Conservation (phyloP, 768 basidiomycete genomes). For the Floccularia luteovirens region DNA sequence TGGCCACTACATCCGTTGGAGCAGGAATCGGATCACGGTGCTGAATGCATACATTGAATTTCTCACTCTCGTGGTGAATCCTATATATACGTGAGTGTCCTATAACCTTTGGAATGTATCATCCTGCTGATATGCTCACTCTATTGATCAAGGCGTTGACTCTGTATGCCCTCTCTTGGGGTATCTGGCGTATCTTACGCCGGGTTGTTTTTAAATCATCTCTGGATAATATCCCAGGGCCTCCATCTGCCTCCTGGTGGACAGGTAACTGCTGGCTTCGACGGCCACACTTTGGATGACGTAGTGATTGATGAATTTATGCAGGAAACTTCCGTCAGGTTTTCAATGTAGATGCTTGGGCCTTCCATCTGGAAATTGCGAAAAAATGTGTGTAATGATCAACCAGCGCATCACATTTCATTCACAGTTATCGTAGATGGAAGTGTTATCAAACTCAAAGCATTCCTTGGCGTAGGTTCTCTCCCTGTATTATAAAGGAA, state of each 20-base stretch:
- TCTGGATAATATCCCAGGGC: constrained; percentile 32
- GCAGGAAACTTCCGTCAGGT: constrained; percentile 25
- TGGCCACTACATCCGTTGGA: too few relatives aligned
- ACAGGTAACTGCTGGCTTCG: constrained; percentile 22
- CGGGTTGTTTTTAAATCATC: constrained; percentile 4
- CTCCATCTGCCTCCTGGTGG: constrained; percentile 20
- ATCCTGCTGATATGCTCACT: background rate
- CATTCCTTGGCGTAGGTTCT: constrained; percentile 24
- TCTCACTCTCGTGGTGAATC: too few relatives aligned
- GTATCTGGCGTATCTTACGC: constrained; percentile 3
- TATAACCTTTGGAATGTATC: too few relatives aligned
- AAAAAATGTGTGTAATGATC: constrained; percentile 19
- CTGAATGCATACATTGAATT: too few relatives aligned
- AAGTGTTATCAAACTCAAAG: constrained; percentile 21
- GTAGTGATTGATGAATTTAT: too few relatives aligned
- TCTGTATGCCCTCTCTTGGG: constrained; percentile 2
- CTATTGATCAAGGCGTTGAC: background rate
- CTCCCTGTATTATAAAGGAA: background rate
- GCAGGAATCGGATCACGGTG: too few relatives aligned
- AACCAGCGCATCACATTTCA: background rate
- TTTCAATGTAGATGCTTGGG: constrained; percentile 24
- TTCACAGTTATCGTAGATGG: constrained; percentile 16
- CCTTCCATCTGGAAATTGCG: constrained; percentile 24
- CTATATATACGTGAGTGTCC: too few relatives aligned
- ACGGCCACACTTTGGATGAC: too few relatives aligned